Percentiles rank a stretch among this genome's conserved stretches.
Conservation (phyloP, 2,329 filamentous ascomycete genomes). For the Sporothrix pallida region DNA sequence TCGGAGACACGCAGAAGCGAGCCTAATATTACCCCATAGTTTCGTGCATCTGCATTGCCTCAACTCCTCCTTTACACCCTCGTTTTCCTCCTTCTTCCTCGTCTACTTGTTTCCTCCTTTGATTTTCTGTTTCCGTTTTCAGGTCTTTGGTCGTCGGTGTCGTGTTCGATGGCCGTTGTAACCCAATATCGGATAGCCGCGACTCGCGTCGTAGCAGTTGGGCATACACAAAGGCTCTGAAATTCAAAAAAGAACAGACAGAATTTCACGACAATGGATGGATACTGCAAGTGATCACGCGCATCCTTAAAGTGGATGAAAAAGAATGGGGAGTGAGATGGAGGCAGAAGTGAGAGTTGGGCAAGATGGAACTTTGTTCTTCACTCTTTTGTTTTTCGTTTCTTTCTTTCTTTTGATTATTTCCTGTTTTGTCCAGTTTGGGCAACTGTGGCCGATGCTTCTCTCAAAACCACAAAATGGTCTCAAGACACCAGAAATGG, state of each 20-base stretch:
- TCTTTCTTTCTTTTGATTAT: neutral
- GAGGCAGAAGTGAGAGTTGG: neutral
- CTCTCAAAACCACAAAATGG: neutral
- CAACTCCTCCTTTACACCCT: neutral
- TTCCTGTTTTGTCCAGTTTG: neutral
- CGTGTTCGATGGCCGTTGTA: constrained; percentile 25
- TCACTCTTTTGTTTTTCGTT: neutral
- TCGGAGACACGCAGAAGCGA: constrained; percentile 10
- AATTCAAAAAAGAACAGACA: neutral
- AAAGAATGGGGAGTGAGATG: neutral
- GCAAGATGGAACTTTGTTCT: neutral
- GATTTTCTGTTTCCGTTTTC: neutral
- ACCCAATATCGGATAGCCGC: constrained; percentile 31
- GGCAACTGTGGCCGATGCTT: neutral
- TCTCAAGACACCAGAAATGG: neutral
- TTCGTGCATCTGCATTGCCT: neutral
- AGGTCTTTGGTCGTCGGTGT: neutral
- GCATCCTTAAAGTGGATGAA: constrained; percentile 1
- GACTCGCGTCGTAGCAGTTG: constrained; percentile 24
- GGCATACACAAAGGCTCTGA: constrained; percentile 1
- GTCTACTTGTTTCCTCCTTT: neutral
- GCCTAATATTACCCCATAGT: constrained; percentile 25
- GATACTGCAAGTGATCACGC: constrained; percentile 17
- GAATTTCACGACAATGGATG: neutral
- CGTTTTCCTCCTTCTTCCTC: neutral